These are phyloP conservation scores for Yamadazyma membranifaciens DNA, from an alignment of 1,139 yeast genomes.

Conservation along the genomic window DNA sequence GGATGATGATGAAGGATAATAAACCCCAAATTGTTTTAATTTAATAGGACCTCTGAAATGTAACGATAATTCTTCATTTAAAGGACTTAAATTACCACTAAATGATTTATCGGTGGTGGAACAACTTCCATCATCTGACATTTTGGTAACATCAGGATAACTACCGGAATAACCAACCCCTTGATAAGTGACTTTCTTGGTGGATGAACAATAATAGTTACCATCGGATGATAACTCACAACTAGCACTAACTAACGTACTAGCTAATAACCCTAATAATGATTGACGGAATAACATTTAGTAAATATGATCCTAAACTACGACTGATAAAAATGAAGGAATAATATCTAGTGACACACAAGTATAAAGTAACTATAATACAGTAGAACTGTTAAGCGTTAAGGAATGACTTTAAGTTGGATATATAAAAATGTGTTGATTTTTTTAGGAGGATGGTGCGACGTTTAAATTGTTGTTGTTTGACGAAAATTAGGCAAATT, in stretches of 20 bases:
- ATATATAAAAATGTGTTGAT: neutral
- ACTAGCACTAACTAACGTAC: constrained; percentile 22
- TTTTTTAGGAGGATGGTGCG: neutral
- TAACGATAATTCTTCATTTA: constrained; percentile 69
- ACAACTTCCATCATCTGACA: constrained; percentile 52
- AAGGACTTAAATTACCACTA: constrained; percentile 64
- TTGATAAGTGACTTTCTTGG: constrained; percentile 64
- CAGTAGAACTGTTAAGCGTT: neutral
- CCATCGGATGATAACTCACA: constrained; percentile 48
- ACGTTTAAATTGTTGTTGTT: constrained; percentile 1
- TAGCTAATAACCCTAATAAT: constrained; percentile 21
- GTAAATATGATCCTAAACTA: neutral
- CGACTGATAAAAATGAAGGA: neutral
- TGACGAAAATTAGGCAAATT: constrained; percentile 1
- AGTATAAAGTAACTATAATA: neutral
- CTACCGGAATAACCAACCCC: constrained; percentile 69
- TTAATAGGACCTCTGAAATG: constrained; percentile 78
- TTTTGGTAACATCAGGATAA: constrained; percentile 57
- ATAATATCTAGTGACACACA: neutral
- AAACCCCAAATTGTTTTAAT: constrained; percentile 64
- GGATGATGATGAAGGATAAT: constrained; percentile 41
- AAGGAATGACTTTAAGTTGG: constrained; percentile 3
- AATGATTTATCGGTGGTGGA: constrained; percentile 49
- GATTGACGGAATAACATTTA: constrained; percentile 19
- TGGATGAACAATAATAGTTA: constrained; percentile 78